A percentile compares a stretch with the other conserved stretches of the same genome.
These are phyloP conservation scores for Volutella citrinella DNA, from an alignment of 2,329 filamentous ascomycete species.

Conservation along the genomic window DNA sequence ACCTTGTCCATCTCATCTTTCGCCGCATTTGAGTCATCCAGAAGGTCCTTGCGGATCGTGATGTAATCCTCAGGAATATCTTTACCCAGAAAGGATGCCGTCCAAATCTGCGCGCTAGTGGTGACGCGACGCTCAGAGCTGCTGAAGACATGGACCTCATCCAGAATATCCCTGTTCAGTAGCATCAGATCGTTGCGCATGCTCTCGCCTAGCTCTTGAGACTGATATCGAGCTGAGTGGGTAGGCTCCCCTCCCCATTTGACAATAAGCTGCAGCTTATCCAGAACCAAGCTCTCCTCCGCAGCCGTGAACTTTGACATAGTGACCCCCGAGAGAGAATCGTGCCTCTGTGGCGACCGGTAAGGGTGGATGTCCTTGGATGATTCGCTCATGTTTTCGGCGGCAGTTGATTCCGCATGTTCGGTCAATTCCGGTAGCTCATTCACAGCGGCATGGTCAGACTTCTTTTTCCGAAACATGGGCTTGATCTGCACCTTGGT, in stretches of 20 bases:
- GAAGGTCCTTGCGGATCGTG: slow-evolving; percentile 84
- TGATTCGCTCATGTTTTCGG: slow-evolving; percentile 18
- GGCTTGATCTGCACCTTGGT: slow-evolving; percentile 99
- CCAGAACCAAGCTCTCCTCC: slow-evolving; percentile 88
- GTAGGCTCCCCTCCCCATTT: slow-evolving; percentile 99
- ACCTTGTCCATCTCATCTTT: slow-evolving; percentile 99
- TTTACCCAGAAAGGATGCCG: slow-evolving; percentile 83
- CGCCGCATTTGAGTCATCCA: slow-evolving; percentile 96
- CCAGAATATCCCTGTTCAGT: slow-evolving; percentile 87
- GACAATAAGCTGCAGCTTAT: slow-evolving; percentile 95
- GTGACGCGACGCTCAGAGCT: slow-evolving; percentile 93
- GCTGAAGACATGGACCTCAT: slow-evolving; percentile 92
- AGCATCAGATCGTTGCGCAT: slow-evolving; percentile 93
- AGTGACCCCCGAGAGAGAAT: slow-evolving; percentile 85
- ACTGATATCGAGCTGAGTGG: slow-evolving; percentile 93
- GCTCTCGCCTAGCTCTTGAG: slow-evolving; percentile 90
- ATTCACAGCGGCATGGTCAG: slow-evolving; percentile 49
- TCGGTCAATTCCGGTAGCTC: slow-evolving; percentile 33
- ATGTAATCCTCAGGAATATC: slow-evolving; percentile 85
- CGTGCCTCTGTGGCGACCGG: slow-evolving; percentile 59
- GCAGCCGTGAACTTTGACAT: slow-evolving; percentile 92
- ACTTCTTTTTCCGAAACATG: slow-evolving; percentile 90
- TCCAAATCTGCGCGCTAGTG: slow-evolving; percentile 95
- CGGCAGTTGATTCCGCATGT: slow-evolving; percentile 20
- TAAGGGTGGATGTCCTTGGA: slow-evolving; percentile 16